Evolutionary conservation across 768 basidiomycete species (phyloP), one percentile per base, ranked within the genome.

Genomic region (Suillus lakei): DNA sequence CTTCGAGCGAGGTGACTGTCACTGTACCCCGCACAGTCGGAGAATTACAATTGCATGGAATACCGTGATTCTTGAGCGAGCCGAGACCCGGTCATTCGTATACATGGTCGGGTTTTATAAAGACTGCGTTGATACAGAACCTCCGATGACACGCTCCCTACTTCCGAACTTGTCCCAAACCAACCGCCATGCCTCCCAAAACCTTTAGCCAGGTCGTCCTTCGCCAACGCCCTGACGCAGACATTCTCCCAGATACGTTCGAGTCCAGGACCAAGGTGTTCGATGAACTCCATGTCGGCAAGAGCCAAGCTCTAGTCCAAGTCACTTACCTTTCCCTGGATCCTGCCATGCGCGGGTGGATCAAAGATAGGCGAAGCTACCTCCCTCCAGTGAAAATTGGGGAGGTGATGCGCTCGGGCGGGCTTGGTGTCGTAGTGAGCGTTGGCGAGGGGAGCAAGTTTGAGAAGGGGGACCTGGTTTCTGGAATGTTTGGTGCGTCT

Each of bases 341-440:
- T 71, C 95, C 96, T 23, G 93, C 94, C 0, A 94, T 95, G 93
- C 85, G 95, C 10, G 88, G 86, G 15, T 98, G 91, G 84, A 72
- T 99, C 60, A 86, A 85, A 66, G 91, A 93, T 73, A 74, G 72
- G 18, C 83, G 95, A 54, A 89, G 87, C 69, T 94, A 95, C 72
- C 58, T 92, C 18, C 85, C 86, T 16, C 91, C 92, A 10, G 87
- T 89, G 5, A 72, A 89, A 71, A 90, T 95, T 68, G 90, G 89
- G 41, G 90, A 86, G 77, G 86, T 87, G 13, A 96, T 96, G 95
- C 86, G 93, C 23, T 18, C 51, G 88, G 89, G 1, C 63, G 90
- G 87, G 1, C 74, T 95, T 21, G 92, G 90, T 48, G 81, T 88
- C 18, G 87, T 98, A 30, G 72, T 92, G 53, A 78, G 84, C 67